Evolutionary conservation across 1,139 yeast species (phyloP).

Genomic region (Yamadazyma pseudoaaseri): DNA sequence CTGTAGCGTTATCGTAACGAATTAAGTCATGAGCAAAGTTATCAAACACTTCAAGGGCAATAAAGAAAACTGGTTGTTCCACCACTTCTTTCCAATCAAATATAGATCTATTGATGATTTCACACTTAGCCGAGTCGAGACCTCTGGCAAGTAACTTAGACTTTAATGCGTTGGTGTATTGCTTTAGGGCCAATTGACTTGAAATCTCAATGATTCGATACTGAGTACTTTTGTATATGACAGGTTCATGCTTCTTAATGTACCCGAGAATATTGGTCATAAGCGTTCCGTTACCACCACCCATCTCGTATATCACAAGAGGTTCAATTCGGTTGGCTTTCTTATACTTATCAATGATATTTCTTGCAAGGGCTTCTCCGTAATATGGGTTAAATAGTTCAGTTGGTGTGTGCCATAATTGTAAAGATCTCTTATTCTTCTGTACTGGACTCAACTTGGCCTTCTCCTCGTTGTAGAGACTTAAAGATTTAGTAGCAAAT

Average conservation of each 20-base stretch:
- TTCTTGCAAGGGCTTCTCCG: conserved; percentile 81
- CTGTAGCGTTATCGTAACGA: conserved; percentile 67
- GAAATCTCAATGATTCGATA: conserved; percentile 81
- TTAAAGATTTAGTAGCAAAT: conserved; percentile 35
- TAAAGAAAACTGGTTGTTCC: conserved; percentile 71
- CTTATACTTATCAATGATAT: conserved; percentile 67
- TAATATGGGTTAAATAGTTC: conserved; percentile 81
- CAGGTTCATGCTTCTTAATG: conserved; percentile 64
- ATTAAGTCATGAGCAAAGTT: conserved; percentile 82
- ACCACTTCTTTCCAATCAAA: conserved; percentile 70
- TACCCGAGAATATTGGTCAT: conserved; percentile 77
- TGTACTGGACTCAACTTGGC: conserved; percentile 12
- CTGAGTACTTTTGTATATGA: conserved; percentile 63
- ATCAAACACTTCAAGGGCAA: conserved; percentile 84
- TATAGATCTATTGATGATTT: conserved; percentile 69
- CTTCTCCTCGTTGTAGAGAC: conserved; percentile 31
- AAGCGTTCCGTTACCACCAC: conserved; percentile 88
- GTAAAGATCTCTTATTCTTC: conserved; percentile 45
- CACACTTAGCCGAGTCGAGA: conserved; percentile 50
- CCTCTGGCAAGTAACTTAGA: conserved; percentile 36
- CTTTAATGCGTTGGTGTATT: conserved; percentile 39
- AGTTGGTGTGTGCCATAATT: conserved; percentile 89
- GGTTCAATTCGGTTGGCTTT: conserved; percentile 61
- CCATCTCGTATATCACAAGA: conserved; percentile 78
- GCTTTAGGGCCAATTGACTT: conserved; percentile 64